Percentiles rank a stretch among this genome's conserved stretches.
These are phyloP conservation scores for Lepiota brunneoincarnata DNA, from an alignment of 768 basidiomycete species.

Conservation along the genomic window DNA sequence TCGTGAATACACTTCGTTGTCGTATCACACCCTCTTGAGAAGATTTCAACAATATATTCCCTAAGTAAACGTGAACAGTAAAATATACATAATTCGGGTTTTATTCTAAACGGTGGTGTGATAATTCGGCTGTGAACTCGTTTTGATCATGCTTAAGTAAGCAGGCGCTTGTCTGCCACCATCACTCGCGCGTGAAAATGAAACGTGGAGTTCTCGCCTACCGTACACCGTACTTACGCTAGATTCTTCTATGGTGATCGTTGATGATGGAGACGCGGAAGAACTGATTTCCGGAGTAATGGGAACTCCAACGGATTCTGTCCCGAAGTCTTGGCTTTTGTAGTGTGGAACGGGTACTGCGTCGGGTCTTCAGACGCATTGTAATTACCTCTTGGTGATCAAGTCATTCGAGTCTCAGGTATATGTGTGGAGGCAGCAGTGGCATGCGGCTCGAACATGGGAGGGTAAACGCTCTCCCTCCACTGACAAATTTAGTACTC, in stretches of 20 bases:
- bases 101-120: too few relatives aligned
- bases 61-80: too few relatives aligned
- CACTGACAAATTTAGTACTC: not conserved
- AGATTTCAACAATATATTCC: too few relatives aligned
- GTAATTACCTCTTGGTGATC: conserved; percentile 83
- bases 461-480: conserved; percentile 22
- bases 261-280: not conserved
- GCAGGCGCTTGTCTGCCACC: too few relatives aligned
- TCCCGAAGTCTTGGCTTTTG: conserved; percentile 87
- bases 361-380: conserved; percentile 80
- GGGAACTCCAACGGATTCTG: conserved; percentile 88
- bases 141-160: too few relatives aligned
- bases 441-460: conserved; percentile 40
- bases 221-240: conserved; percentile 45
- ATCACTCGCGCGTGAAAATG: too few relatives aligned
- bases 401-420: conserved; percentile 84
- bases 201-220: too few relatives aligned
- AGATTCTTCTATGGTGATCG: too few relatives aligned
- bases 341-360: conserved; percentile 79
- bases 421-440: conserved; percentile 51
- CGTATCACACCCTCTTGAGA: too few relatives aligned
- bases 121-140: too few relatives aligned
- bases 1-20: too few relatives aligned
- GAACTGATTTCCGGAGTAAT: conserved; percentile 9
- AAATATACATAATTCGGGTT: too few relatives aligned